These are phyloP conservation scores for Mucor indicus DNA, from an alignment of 371 early-diverging fungal species.

Conservation along the genomic window DNA sequence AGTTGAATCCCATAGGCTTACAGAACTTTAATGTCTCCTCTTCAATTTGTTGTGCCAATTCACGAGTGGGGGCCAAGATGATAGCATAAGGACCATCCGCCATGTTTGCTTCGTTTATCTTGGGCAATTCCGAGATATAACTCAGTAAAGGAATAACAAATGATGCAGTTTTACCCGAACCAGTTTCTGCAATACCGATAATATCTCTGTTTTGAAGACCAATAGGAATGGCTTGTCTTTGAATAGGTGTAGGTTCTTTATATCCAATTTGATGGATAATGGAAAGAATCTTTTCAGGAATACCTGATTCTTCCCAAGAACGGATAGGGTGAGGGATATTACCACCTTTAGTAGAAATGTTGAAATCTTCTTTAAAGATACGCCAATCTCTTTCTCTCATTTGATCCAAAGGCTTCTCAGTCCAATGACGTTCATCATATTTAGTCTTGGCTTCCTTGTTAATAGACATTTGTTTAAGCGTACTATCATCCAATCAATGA, in stretches of 20 bases:
- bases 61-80: conserved; percentile 95
- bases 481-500: conserved; percentile 36
- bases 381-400: conserved; percentile 98
- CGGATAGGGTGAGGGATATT: conserved; percentile 92
- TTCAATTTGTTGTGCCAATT: conserved; percentile 94
- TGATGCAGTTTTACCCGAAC: conserved; percentile 96
- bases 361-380: conserved; percentile 97
- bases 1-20: conserved; percentile 72
- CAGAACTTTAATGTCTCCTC: conserved; percentile 86
- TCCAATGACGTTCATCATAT: conserved; percentile 94
- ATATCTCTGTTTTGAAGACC: conserved; percentile 91
- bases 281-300: conserved; percentile 65
- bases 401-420: conserved; percentile 84
- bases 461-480: conserved; percentile 59
- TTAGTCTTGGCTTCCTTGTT: conserved; percentile 66
- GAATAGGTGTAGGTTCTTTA: conserved; percentile 97
- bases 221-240: conserved; percentile 96
- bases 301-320: conserved; percentile 81
- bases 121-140: conserved; percentile 81
- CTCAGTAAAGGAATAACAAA: conserved; percentile 95
- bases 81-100: conserved; percentile 90
- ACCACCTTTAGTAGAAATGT: conserved; percentile 91
- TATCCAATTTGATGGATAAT: conserved; percentile 83
- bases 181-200: conserved; percentile 97
- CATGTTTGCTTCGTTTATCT: conserved; percentile 70